Conservation (phyloP, 352 stramenopile genomes). For the Stramenopiles sp. region DNA sequence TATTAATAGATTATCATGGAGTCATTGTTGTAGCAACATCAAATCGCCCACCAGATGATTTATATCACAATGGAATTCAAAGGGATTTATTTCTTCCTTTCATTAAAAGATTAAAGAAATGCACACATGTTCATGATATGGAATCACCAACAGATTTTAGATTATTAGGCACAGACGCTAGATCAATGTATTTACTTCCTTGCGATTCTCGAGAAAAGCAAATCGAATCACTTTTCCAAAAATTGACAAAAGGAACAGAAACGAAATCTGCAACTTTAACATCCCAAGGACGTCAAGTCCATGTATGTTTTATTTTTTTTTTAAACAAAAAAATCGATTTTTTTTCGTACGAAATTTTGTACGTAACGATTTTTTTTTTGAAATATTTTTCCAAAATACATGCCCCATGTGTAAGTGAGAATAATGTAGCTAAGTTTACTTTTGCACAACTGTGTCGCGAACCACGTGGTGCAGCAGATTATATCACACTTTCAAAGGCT, state of each 20-base stretch:
- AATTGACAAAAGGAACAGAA: neutral
- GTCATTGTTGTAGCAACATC: slow-evolving; percentile 73
- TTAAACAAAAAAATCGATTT: too few relatives aligned
- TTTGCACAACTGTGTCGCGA: slow-evolving; percentile 71
- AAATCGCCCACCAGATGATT: slow-evolving; percentile 49
- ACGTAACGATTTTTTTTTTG: too few relatives aligned
- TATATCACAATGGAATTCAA: slow-evolving; percentile 79
- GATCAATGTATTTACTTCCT: slow-evolving; percentile 5
- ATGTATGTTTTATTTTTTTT: too few relatives aligned
- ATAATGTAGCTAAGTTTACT: slow-evolving; percentile 22
- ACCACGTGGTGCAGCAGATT: slow-evolving; percentile 67
- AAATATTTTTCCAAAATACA: too few relatives aligned
- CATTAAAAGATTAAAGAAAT: slow-evolving; percentile 42
- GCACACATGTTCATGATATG: neutral
- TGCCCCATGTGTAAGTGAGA: neutral
- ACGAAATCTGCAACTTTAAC: neutral
- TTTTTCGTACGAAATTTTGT: too few relatives aligned
- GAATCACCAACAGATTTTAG: slow-evolving; percentile 22
- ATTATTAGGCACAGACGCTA: slow-evolving; percentile 27
- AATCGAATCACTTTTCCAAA: slow-evolving; percentile 2
- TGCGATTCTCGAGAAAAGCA: neutral
- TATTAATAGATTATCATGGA: slow-evolving; percentile 41
- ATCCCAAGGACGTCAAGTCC: neutral
- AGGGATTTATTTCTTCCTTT: slow-evolving; percentile 82
- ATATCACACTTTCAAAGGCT: slow-evolving; percentile 39